These are phyloP conservation scores for Silene uniflora DNA, from an alignment of 148 eudicot genomes.

Conservation along the genomic window DNA sequence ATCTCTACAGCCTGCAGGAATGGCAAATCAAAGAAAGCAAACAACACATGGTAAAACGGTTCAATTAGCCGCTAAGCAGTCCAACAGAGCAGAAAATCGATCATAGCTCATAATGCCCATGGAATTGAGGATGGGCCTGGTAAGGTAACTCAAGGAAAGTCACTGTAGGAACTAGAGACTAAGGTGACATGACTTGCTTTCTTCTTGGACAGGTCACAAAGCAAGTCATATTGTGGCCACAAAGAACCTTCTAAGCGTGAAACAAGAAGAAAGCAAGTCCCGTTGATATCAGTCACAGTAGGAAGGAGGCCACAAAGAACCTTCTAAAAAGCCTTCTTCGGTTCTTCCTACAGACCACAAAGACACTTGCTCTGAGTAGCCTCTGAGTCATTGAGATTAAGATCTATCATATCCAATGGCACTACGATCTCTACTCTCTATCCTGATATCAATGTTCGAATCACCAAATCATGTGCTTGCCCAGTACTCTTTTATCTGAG, in stretches of 20 bases:
- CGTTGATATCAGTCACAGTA: no score
- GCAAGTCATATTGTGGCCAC: no score
- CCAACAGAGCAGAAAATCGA: neutral
- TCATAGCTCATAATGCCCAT: neutral
- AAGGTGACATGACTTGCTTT: no score
- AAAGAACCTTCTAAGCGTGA: no score
- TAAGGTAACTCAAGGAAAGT: neutral
- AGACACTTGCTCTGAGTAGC: conserved; percentile 3
- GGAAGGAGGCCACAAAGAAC: no score
- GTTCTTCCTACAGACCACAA: neutral
- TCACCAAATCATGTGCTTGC: neutral
- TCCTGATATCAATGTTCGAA: neutral
- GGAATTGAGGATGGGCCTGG: neutral
- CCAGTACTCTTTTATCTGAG: neutral
- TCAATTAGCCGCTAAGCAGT: neutral
- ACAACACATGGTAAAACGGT: neutral
- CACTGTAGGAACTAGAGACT: neutral
- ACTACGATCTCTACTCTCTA: neutral
- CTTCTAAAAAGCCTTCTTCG: neutral
- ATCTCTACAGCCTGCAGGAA: conserved; percentile 73
- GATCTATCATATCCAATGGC: neutral
- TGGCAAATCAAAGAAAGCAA: neutral
- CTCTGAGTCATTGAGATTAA: neutral
- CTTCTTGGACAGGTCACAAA: no score
- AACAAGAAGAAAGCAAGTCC: no score